A percentile compares a stretch with the other conserved stretches of the same genome.
These are phyloP conservation scores for Vanderwaltozyma tropicalis DNA, from an alignment of 805 yeast genomes.

Conservation along the genomic window DNA sequence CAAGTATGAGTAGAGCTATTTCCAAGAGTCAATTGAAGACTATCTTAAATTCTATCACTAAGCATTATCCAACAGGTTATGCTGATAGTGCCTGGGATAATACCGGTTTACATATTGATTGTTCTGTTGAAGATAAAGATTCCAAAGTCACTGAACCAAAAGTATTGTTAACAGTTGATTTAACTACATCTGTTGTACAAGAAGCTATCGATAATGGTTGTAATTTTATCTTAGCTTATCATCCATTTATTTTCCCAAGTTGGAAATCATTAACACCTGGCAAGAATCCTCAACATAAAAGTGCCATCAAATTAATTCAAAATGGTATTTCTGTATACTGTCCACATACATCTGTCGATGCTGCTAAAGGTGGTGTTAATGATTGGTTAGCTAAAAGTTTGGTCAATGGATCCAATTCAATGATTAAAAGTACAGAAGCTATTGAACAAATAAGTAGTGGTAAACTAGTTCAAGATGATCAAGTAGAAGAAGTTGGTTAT, in stretches of 20 bases:
- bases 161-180: conserved; percentile 67
- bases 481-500: conserved; percentile 50
- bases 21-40: conserved; percentile 30
- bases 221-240: conserved; percentile 70
- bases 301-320: conserved; percentile 61
- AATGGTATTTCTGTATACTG: conserved; percentile 81
- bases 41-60: conserved; percentile 48
- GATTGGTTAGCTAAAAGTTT: conserved; percentile 76
- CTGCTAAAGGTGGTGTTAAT: conserved; percentile 86
- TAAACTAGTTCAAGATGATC: conserved; percentile 9
- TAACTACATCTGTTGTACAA: conserved; percentile 71
- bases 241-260: conserved; percentile 89
- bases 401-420: conserved; percentile 18
- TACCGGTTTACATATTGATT: conserved; percentile 80
- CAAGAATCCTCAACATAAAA: conserved; percentile 68
- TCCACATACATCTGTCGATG: conserved; percentile 95
- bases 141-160: conserved; percentile 12
- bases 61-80: conserved; percentile 64
- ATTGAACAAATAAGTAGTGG: conserved; percentile 20
- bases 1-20: conserved; percentile 17
- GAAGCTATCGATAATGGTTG: conserved; percentile 60
- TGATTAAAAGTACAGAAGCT: conserved; percentile 11
- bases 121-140: conserved; percentile 30
- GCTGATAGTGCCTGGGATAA: conserved; percentile 94
- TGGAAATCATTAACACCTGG: conserved; percentile 58